Evolutionary conservation across 352 stramenopile species (phyloP).

Genomic region (Globisporangium okanoganense): DNA sequence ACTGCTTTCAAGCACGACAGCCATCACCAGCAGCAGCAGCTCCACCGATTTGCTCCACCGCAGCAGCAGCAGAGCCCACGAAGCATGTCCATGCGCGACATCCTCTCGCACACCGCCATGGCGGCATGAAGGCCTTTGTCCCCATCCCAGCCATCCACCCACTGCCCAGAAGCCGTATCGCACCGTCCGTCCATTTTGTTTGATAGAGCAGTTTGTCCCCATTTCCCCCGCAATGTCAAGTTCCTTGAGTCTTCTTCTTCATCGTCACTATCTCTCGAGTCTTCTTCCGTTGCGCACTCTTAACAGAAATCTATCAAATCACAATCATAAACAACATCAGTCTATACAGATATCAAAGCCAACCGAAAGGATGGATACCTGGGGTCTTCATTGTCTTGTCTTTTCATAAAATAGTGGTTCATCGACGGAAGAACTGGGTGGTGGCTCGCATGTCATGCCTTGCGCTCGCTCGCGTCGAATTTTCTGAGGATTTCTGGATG

Average conservation of each 20-base stretch:
- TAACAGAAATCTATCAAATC: not conserved
- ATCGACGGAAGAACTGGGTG: not conserved
- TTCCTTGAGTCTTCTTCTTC: conserved; percentile 3
- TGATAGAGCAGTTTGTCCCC: conserved; percentile 10
- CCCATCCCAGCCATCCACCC: not conserved
- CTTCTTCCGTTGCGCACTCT: not conserved
- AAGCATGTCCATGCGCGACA: conserved; percentile 48
- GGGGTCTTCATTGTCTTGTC: not conserved
- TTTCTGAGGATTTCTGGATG: too few species aligned
- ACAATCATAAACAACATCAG: conserved; percentile 7
- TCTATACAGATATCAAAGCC: not conserved
- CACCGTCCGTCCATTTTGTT: conserved; percentile 10
- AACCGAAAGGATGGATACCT: conserved; percentile 3
- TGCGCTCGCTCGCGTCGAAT: too few species aligned
- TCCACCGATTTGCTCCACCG: conserved; percentile 10
- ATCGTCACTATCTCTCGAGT: not conserved
- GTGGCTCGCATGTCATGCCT: too few species aligned
- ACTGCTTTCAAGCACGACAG: conserved; percentile 58
- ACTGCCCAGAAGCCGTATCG: conserved; percentile 1
- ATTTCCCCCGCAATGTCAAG: not conserved
- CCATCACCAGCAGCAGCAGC: conserved; percentile 12
- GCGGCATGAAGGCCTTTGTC: conserved; percentile 14
- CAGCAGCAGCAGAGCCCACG: conserved; percentile 7
- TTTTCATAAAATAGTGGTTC: conserved; percentile 1
- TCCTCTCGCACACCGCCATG: conserved; percentile 39